Percentiles rank a stretch among this genome's conserved stretches.
Conservation (phyloP, 1,139 yeast genomes). For the Geotrichum candidum region DNA sequence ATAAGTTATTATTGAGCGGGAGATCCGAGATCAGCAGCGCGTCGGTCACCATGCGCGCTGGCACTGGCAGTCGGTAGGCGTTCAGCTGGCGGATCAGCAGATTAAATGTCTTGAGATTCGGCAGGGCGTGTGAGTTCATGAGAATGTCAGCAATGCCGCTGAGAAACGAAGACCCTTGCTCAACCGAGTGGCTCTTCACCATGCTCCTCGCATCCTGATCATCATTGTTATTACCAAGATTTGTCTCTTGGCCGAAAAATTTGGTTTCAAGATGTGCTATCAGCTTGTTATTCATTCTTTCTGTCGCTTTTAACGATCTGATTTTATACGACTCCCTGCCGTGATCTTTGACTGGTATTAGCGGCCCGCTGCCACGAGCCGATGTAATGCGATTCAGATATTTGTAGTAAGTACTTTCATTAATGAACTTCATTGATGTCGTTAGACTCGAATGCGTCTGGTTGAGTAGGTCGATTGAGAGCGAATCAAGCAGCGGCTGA, state of each 20-base stretch:
- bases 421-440: slow-evolving; percentile 2
- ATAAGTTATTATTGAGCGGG: slow-evolving; percentile 22
- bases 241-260: neutral
- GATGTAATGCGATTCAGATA: neutral
- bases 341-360: neutral
- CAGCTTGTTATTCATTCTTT: neutral
- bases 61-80: slow-evolving; percentile 21
- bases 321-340: neutral
- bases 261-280: neutral
- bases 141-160: slow-evolving; percentile 18
- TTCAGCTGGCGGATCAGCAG: slow-evolving; percentile 23
- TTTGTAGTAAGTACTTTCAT: neutral
- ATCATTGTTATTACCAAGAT: neutral
- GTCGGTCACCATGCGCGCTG: slow-evolving; percentile 27
- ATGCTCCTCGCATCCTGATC: neutral
- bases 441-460: slow-evolving; percentile 8
- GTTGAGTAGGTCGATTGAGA: slow-evolving; percentile 8
- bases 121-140: slow-evolving; percentile 23
- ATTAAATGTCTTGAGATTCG: slow-evolving; percentile 25
- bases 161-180: slow-evolving; percentile 4
- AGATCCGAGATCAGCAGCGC: slow-evolving; percentile 23
- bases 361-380: neutral
- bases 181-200: neutral
- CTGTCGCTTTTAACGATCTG: neutral
- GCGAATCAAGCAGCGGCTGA: slow-evolving; percentile 6